Percentiles rank a stretch among this genome's conserved stretches.
phyloP scores from a whole-genome alignment of 208 protist genomes.

The Leishmania amazonensis region DNA sequence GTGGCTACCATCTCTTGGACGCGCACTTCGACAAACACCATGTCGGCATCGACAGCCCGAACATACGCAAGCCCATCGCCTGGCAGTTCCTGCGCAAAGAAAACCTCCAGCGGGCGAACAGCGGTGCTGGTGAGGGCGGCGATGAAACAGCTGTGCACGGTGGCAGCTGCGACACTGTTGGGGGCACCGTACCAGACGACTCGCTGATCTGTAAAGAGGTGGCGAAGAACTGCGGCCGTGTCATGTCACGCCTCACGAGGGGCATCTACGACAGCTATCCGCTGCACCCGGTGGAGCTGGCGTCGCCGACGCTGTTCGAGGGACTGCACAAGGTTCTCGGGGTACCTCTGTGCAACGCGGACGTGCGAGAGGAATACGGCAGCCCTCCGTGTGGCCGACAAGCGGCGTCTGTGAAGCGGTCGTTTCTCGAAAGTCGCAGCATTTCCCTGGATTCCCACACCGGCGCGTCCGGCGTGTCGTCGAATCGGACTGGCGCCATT shows the following conservation, averaged over 20 bases:
- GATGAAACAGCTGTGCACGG: not conserved
- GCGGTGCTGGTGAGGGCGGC: not conserved
- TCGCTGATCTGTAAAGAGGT: conserved; percentile 6
- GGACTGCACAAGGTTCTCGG: conserved; percentile 8
- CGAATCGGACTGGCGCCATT: conserved; percentile 27
- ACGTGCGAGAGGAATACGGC: too few species aligned
- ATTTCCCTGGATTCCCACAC: not conserved
- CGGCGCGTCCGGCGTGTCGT: not conserved
- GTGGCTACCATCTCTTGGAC: conserved; percentile 76
- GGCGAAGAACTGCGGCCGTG: conserved; percentile 18
- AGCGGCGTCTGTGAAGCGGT: not conserved
- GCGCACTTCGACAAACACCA: conserved; percentile 29
- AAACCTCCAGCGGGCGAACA: conserved; percentile 45
- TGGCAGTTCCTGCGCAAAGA: conserved; percentile 14
- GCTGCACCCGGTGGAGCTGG: conserved; percentile 23
- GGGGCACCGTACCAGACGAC: not conserved
- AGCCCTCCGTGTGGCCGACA: not conserved
- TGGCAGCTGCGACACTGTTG: not conserved
- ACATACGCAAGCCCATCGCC: conserved; percentile 22
- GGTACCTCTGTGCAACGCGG: not conserved
- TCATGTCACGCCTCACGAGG: conserved; percentile 23
- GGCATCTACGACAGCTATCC: conserved; percentile 29
- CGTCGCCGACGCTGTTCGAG: conserved; percentile 11
- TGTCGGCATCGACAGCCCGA: conserved; percentile 20
- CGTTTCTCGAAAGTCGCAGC: not conserved